Conservation (phyloP, 805 yeast genomes). For the Yamadazyma scolyti region DNA sequence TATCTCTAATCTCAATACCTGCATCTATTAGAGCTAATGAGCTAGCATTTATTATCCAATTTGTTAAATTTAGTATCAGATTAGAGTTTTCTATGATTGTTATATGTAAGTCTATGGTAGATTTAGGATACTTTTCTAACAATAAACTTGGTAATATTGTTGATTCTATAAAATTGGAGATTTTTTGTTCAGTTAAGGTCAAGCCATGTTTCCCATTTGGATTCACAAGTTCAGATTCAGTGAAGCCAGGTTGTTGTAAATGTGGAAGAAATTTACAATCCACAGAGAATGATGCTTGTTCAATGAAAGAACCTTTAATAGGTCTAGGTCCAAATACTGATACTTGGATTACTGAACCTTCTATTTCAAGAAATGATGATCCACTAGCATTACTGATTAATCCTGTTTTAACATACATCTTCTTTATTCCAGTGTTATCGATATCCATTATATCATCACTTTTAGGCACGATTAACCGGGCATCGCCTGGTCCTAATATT, state of each 20-base stretch:
- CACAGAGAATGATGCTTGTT: conserved; percentile 63
- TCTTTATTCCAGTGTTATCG: conserved; percentile 25
- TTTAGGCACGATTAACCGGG: conserved; percentile 26
- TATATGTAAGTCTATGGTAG: conserved; percentile 76
- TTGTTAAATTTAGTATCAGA: conserved; percentile 34
- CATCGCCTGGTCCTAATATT: conserved; percentile 75
- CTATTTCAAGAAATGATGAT: conserved; percentile 73
- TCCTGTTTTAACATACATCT: conserved; percentile 60
- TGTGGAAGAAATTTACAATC: conserved; percentile 53
- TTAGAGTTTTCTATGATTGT: conserved; percentile 44
- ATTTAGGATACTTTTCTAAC: conserved; percentile 79
- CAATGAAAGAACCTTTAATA: conserved; percentile 65
- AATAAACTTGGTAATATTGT: conserved; percentile 51
- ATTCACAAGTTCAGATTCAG: conserved; percentile 13
- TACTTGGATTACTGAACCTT: conserved; percentile 57
- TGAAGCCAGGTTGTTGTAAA: conserved; percentile 28
- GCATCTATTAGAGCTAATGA: conserved; percentile 81
- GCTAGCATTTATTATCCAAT: conserved; percentile 58
- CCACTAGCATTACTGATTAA: conserved; percentile 73
- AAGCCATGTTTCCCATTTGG: conserved; percentile 22
- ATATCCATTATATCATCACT: conserved; percentile 1
- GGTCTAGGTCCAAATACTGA: conserved; percentile 91
- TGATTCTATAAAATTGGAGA: conserved; percentile 50
- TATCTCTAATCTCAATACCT: conserved; percentile 73
- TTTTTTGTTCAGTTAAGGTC: conserved; percentile 41